A percentile compares a stretch with the other conserved stretches of the same genome.
Conservation (phyloP, 345 rosid species). For the Euphorbia peplus region DNA sequence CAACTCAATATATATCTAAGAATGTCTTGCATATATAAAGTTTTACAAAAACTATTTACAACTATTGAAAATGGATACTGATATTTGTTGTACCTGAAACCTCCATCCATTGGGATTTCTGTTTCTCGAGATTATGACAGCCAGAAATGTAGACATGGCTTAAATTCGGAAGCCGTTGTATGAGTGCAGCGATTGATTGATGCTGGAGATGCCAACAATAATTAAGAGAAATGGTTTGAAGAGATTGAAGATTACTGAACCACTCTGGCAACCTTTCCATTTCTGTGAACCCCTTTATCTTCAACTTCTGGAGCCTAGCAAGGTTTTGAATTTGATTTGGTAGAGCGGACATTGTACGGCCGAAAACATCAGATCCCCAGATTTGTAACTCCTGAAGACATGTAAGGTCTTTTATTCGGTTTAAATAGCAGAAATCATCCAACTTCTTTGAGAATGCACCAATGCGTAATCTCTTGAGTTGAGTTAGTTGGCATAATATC, state of each 20-base stretch:
- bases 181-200: not conserved
- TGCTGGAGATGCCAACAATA: not conserved
- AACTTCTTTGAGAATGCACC: too few species aligned
- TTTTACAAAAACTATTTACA: too few species aligned
- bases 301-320: not conserved
- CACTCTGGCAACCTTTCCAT: not conserved
- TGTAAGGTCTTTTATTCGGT: too few species aligned
- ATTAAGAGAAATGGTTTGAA: not conserved
- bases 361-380: too few species aligned
- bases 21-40: too few species aligned
- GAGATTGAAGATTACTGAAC: not conserved
- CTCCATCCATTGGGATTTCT: not conserved
- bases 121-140: not conserved
- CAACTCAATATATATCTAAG: too few species aligned
- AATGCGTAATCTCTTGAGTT: not conserved
- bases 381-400: too few species aligned
- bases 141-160: not conserved
- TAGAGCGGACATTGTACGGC: not conserved
- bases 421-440: too few species aligned
- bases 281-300: not conserved
- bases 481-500: not conserved
- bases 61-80: not conserved
- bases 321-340: not conserved
- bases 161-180: not conserved
- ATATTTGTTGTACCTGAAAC: not conserved